Percentiles rank a stretch among this genome's conserved stretches.
These are phyloP conservation scores for Boletus rubropictus DNA, from an alignment of 768 basidiomycete genomes.

Conservation along the genomic window DNA sequence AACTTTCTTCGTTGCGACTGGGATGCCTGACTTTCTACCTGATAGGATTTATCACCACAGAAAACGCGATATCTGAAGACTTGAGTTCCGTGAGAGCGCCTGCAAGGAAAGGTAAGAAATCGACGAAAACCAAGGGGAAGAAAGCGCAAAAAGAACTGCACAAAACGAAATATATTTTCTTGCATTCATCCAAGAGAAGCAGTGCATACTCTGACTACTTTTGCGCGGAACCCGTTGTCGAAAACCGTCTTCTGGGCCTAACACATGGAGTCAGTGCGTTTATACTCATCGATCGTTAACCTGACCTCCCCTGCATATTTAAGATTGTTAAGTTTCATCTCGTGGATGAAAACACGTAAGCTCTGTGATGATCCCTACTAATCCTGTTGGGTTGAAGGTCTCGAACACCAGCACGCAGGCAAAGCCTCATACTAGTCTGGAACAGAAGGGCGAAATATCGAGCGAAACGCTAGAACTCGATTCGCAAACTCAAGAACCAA, in stretches of 20 bases:
- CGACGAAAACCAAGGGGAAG: slow-evolving; percentile 38
- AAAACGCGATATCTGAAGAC: slow-evolving; percentile 44
- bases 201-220: slow-evolving; percentile 64
- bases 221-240: slow-evolving; percentile 51
- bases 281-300: background rate
- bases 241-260: slow-evolving; percentile 57
- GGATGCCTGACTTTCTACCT: slow-evolving; percentile 5
- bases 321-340: slow-evolving; percentile 8
- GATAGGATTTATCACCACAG: slow-evolving; percentile 56
- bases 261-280: slow-evolving; percentile 45
- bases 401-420: slow-evolving; percentile 1
- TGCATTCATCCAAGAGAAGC: slow-evolving; percentile 39
- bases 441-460: background rate
- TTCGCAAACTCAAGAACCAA: slow-evolving; percentile 40
- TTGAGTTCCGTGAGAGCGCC: slow-evolving; percentile 39
- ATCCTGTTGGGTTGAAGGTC: background rate
- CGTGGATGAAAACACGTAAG: slow-evolving; percentile 15
- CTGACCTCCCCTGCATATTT: background rate
- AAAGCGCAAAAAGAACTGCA: slow-evolving; percentile 46
- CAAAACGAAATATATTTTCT: slow-evolving; percentile 55
- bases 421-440: background rate
- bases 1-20: background rate
- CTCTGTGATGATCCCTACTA: background rate
- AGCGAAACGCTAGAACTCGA: slow-evolving; percentile 12
- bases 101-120: slow-evolving; percentile 37